Base-by-base conservation (phyloP, 768 basidiomycete genomes). In the Pleurotus giganteus region DNA sequence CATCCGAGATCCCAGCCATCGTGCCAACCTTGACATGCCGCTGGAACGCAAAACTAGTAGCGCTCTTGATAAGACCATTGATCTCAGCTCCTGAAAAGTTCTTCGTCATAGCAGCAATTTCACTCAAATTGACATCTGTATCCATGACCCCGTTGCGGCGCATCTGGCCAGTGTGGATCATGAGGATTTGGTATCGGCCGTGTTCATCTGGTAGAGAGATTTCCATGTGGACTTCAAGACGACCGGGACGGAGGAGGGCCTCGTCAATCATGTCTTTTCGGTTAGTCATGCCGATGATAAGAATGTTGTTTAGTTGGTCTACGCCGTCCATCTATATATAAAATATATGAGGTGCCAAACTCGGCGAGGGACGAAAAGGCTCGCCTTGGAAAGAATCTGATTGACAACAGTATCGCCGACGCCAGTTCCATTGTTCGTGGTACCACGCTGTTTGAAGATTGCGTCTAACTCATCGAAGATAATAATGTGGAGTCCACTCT, bases 221-320 rank as follows among this genome's bases (percentile, higher is more conserved):
- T 72, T 99, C 97, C 88, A 99, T 97, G 71, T 98, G 97, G 12
- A 98, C 95, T 69, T 99, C 97, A 44, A 99, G 87, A 77, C 97
- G 95, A 39, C 97, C 97, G 1, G 97, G 95, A 63, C 97, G 94
- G 4, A 98, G 81, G 2, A 98, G 81, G 6, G 96, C 97, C 66
- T 99, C 97, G 64, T 99, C 97, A 62, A 99, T 98, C 95, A 99
- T 93, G 77, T 99, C 97, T 39, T 85, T 73, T 57, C 97, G 88
- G 70, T 99, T 98, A 43, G 96, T 99, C 97, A 99, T 99, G 63
- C 97, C 97, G 61, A 99, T 99, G 62, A 99, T 89, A 63, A 99
- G 88, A 58, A 99, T 96, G 71, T 99, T 99, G 77, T 99, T 98
- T 28, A 99, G 77, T 73, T 93, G 90, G 67, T 99, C 97, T 9